Conservation (phyloP, 306 rosid genomes). For the Trichosanthes truncata region DNA sequence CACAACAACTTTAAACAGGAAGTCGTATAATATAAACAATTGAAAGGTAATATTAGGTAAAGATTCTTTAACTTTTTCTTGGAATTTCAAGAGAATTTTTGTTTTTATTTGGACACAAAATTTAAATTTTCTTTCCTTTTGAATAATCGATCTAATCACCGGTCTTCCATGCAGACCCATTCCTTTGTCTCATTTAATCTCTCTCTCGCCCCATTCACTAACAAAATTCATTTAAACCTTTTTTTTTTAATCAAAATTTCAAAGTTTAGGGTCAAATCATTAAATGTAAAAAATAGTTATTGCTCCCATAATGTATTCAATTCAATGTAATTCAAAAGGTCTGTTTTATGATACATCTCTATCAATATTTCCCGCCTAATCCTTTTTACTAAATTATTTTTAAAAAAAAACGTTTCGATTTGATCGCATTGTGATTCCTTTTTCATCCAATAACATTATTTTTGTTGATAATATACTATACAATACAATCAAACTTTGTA, state of each 20-base stretch:
- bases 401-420: too few species aligned
- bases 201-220: background rate
- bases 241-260: background rate
- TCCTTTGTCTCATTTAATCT: background rate
- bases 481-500: too few species aligned
- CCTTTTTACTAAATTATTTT: background rate
- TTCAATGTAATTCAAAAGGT: too few species aligned
- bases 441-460: too few species aligned
- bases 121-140: background rate
- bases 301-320: background rate
- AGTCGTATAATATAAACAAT: conserved; percentile 18
- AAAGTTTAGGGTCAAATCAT: background rate
- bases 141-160: background rate
- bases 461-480: too few species aligned
- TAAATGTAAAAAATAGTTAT: background rate
- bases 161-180: background rate
- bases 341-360: background rate
- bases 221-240: background rate
- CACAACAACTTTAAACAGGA: conserved; percentile 11
- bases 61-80: conserved; percentile 35
- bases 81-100: conserved; percentile 40
- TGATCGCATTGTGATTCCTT: too few species aligned
- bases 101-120: conserved; percentile 21
- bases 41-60: conserved; percentile 36
- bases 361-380: too few species aligned